phyloP scores from a whole-genome alignment of 73 alveolate genomes.

The Paramecium sonneborni region DNA sequence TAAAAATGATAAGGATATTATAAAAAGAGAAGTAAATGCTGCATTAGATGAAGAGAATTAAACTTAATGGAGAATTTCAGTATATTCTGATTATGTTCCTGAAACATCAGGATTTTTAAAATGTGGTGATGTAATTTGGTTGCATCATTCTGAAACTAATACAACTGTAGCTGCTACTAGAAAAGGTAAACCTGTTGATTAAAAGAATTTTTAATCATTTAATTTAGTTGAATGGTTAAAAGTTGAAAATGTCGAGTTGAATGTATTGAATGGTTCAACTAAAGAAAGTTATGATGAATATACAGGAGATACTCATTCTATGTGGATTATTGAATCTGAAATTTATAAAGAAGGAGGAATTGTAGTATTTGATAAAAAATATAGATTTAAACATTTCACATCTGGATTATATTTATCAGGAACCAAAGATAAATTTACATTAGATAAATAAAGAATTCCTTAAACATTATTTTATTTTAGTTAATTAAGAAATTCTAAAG shows the following conservation, averaged over 20 bases:
- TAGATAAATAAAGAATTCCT: slow-evolving; percentile 35
- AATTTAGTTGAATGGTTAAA: slow-evolving; percentile 28
- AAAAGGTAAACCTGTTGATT: slow-evolving; percentile 29
- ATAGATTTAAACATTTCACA: slow-evolving; percentile 56
- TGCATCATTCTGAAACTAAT: slow-evolving; percentile 66
- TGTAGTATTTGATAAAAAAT: slow-evolving; percentile 52
- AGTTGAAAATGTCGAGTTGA: slow-evolving; percentile 51
- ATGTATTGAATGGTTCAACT: not conserved
- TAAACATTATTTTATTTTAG: not conserved
- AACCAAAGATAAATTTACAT: not conserved
- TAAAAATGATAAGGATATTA: not conserved
- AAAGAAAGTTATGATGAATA: slow-evolving; percentile 63
- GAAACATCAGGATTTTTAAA: slow-evolving; percentile 45
- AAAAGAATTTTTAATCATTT: not conserved
- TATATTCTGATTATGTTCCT: slow-evolving; percentile 58
- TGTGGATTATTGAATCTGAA: slow-evolving; percentile 64
- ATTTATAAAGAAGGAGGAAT: slow-evolving; percentile 53
- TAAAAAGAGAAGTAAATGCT: slow-evolving; percentile 64
- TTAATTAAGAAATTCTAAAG: not conserved
- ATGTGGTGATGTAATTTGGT: slow-evolving; percentile 69
- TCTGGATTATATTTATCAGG: slow-evolving; percentile 56
- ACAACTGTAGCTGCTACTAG: slow-evolving; percentile 48
- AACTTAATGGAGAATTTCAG: slow-evolving; percentile 58
- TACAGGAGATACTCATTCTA: slow-evolving; percentile 59
- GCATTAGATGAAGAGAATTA: slow-evolving; percentile 59